Conservation (phyloP, 2,329 filamentous ascomycete species). For the Verticillium alfalfae region DNA sequence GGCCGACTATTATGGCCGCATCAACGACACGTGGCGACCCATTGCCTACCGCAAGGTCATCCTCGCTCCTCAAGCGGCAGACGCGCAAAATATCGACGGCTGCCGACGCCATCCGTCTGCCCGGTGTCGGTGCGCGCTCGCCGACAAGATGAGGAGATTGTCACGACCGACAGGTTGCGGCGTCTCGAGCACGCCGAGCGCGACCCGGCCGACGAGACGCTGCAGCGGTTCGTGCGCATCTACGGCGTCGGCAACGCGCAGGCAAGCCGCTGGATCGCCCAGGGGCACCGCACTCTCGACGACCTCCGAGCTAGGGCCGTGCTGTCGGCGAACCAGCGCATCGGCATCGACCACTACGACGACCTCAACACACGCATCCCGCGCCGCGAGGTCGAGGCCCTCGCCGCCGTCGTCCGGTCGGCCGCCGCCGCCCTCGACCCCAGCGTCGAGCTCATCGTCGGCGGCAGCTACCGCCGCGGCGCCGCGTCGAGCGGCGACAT, state of each 20-base stretch:
- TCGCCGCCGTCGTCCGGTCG: constrained; percentile 59
- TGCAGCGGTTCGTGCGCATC: constrained; percentile 69
- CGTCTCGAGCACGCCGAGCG: constrained; percentile 65
- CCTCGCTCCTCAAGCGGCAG: constrained; percentile 62
- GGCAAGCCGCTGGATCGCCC: constrained; percentile 70
- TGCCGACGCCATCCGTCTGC: constrained; percentile 62
- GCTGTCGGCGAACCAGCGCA: constrained; percentile 62
- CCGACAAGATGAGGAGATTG: constrained; percentile 90
- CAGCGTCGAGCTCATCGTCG: constrained; percentile 64
- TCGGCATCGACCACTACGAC: constrained; percentile 74
- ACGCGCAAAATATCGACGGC: constrained; percentile 58
- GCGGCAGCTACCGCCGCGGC: constrained; percentile 82
- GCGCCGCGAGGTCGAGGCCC: constrained; percentile 64
- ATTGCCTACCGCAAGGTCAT: constrained; percentile 74
- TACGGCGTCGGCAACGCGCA: constrained; percentile 71
- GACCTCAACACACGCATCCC: constrained; percentile 79
- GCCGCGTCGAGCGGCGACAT: constrained; percentile 72
- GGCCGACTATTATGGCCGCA: constrained; percentile 69
- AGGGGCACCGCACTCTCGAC: constrained; percentile 68
- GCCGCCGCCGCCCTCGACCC: constrained; percentile 57
- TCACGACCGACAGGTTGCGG: constrained; percentile 63
- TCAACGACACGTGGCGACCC: constrained; percentile 72
- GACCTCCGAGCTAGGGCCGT: constrained; percentile 59
- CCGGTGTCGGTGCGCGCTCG: constrained; percentile 68
- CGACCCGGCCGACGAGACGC: constrained; percentile 58